phyloP scores from a whole-genome alignment of 106 monocot species.

The Iris macrosiphon region DNA sequence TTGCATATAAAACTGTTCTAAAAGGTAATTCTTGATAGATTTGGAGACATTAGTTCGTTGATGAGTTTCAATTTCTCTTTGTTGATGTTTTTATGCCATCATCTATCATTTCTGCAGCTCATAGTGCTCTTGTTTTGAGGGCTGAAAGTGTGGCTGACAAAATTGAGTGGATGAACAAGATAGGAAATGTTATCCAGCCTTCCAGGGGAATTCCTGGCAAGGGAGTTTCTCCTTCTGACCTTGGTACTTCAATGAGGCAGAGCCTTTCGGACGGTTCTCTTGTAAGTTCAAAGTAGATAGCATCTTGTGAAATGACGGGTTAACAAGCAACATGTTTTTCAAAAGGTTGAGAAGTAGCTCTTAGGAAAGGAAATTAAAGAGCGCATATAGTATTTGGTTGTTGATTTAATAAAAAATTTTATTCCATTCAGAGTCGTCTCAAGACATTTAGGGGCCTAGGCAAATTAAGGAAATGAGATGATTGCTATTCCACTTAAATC shows the following conservation, averaged over 20 bases:
- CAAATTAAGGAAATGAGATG: too few relatives aligned
- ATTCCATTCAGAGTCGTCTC: too few relatives aligned
- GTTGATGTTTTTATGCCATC: neutral
- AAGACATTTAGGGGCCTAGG: too few relatives aligned
- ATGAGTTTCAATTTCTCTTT: neutral
- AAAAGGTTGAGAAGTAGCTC: too few relatives aligned
- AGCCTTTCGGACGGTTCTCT: conserved; percentile 82
- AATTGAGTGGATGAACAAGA: conserved; percentile 74
- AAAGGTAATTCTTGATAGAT: conserved; percentile 25
- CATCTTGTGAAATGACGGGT: too few relatives aligned
- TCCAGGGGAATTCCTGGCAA: conserved; percentile 34
- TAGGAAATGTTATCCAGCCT: conserved; percentile 48
- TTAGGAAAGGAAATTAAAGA: too few relatives aligned
- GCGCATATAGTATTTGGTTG: too few relatives aligned
- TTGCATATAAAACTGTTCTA: conserved; percentile 57
- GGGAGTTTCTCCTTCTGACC: conserved; percentile 30
- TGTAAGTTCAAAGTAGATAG: conserved; percentile 52
- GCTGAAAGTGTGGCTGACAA: conserved; percentile 80
- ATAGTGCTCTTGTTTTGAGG: conserved; percentile 74
- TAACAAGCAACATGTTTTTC: too few relatives aligned
- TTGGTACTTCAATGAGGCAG: conserved; percentile 51
- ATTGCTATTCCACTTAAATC: too few relatives aligned
- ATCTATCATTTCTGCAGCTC: conserved; percentile 38
- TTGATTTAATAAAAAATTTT: too few relatives aligned
- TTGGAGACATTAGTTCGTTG: neutral